Base-by-base conservation (phyloP, 768 basidiomycete species). In the Favolaschia claudopus region DNA sequence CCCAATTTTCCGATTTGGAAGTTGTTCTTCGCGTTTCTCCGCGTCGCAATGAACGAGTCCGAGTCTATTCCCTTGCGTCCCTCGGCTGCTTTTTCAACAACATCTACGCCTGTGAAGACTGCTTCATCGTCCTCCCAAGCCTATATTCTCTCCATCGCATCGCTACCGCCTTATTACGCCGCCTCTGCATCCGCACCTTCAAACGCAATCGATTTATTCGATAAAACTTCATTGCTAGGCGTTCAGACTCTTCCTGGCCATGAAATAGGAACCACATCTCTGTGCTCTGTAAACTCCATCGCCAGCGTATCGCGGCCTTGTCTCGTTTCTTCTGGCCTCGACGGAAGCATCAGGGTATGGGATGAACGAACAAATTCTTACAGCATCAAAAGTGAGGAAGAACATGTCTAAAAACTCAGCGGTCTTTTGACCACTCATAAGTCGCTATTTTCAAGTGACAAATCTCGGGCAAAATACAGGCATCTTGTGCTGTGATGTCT, bases 281-380 rank as follows among this genome's bases (percentile, higher is more conserved):
- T 92, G 43, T 77, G 80, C 49, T 72, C 82, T 0, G 74, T 82
- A 0, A 64, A 75, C 19, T 69, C 72, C 15, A 67, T 88, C 3
- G 78, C 78, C 1, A 79, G 79, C 2, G 67, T 75, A 1, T 64
- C 74, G 33, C 76, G 77, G 12, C 77, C 77, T 27, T 77, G 75
- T 33, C 76, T 93, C 7, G 67, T 91, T 17, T 88, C 89, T 2
- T 86, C 85, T 12, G 89, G 92, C 2, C 85, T 81, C 63, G 91
- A 93, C 62, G 91, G 91, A 2, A 77, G 79, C 49, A 83, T 94
- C 52, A 85, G 83, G 58, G 79, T 86, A 28, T 94, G 92, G 92
- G 92, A 94, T 70, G 83, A 85, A 52, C 83, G 92, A 55, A 76
- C 83, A 29, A 75, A 74, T 53, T 69, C 82, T 7, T 75, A 79